These are phyloP conservation scores for Microsporum audouinii DNA, from an alignment of 2,329 filamentous ascomycete genomes.

Conservation along the genomic window DNA sequence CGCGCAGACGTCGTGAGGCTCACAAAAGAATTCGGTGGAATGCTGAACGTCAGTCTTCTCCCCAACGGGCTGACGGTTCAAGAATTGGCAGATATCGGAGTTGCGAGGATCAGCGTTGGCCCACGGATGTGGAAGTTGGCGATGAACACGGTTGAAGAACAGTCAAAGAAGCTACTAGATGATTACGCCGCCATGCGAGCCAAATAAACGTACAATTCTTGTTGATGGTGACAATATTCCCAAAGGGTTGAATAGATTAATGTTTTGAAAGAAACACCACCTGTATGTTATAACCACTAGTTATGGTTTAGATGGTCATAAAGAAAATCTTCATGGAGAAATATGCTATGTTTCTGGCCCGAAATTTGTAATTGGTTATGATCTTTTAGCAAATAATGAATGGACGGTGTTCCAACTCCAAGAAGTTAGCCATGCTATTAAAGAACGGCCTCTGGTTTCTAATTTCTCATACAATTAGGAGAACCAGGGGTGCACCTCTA, in stretches of 20 bases:
- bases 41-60: constrained; percentile 40
- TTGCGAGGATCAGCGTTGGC: constrained; percentile 47
- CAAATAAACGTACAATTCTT: background rate
- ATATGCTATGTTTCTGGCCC: no score
- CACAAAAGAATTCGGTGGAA: constrained; percentile 40
- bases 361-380: no score
- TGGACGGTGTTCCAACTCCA: no score
- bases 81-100: constrained; percentile 40
- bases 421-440: no score
- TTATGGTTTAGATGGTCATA: no score
- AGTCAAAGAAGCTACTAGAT: constrained; percentile 11
- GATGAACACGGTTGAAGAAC: constrained; percentile 19
- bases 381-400: no score
- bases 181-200: constrained; percentile 13
- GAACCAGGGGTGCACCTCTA: background rate
- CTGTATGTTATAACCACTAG: no score
- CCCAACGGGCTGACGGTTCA: constrained; percentile 33
- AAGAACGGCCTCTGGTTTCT: no score
- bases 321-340: no score
- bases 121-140: constrained; percentile 37
- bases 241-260: background rate
- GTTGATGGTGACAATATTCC: background rate
- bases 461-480: no score
- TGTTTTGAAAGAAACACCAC: background rate
- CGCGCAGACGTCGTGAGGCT: constrained; percentile 39